Evolutionary conservation across 2,329 filamentous ascomycete species (phyloP), one percentile per base, ranked within the genome.

Genomic region (Triangularia setosa): DNA sequence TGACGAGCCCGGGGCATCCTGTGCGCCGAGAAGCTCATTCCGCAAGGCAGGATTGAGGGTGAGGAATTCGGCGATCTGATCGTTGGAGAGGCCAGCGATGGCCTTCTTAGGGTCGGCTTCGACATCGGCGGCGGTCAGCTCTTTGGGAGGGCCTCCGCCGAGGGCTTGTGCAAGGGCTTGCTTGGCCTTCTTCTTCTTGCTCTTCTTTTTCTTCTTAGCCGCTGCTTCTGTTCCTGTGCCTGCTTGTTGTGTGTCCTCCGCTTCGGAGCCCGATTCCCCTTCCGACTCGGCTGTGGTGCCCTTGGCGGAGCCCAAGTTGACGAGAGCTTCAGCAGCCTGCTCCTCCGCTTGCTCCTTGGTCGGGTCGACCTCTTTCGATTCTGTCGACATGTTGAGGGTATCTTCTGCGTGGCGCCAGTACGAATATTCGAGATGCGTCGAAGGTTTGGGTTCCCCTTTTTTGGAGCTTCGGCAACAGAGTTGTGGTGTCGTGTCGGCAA

Each of bases 11-110:
- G 68, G 67, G 28, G 69, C 67, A n/a, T 64, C 60, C 12, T 65
- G 65, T 52, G 72, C 70, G 61, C 69, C 67, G 27, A 72, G 66
- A 18, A 82, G 73, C 73, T 90, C 87, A 69, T 86, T 84, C 67
- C 88, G 85, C 70, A 93, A 81, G 2, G 86, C 87, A n/a, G 89
- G 89, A 74, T 93, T 88, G 71, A 92, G 86, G 61, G 84, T 82
- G 72, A 91, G 84, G 65, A 95, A 82, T 69, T 92, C 86, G 65
- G 85, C 76, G 66, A 88, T 77, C 73, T 89, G 85, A 66, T 85
- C 78, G 48, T 81, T 79, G 28, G 82, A 83, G 63, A 89, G 79
- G 57, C 79, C 79, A 30, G 80, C 77, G 64, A 87, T 78, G 58
- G 84, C 81, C 70, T 83, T 82, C 70, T 82, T 80, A 61, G 81